Evolutionary conservation across 305 asterid genomes (phyloP).

Genomic region (Ilex paraguariensis): DNA sequence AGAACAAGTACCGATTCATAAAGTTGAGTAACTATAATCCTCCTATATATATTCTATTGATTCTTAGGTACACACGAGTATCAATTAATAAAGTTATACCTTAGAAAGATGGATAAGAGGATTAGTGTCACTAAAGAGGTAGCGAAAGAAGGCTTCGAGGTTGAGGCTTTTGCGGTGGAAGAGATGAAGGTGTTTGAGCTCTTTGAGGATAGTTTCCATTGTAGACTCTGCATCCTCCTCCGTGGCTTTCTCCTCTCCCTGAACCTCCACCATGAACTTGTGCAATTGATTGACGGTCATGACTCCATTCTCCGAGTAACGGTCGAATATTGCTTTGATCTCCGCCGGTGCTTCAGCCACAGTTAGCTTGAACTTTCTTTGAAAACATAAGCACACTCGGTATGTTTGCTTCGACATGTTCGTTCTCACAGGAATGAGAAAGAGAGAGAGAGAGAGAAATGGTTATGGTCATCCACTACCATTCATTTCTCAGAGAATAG

Average conservation of each 20-base stretch:
- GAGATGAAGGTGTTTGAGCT: constrained; percentile 48
- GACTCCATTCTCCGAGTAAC: constrained; percentile 54
- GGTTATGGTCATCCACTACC: too few species aligned
- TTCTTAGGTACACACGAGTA: not conserved
- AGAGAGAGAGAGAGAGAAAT: not conserved
- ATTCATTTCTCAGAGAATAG: too few species aligned
- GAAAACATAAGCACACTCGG: constrained; percentile 61
- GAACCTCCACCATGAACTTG: constrained; percentile 59
- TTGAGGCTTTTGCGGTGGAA: constrained; percentile 46
- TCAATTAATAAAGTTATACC: constrained; percentile 23
- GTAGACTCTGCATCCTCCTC: constrained; percentile 42
- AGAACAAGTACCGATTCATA: too few species aligned
- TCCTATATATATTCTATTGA: too few species aligned
- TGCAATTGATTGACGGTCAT: constrained; percentile 52
- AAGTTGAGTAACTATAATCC: too few species aligned
- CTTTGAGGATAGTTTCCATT: constrained; percentile 36
- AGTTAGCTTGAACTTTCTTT: constrained; percentile 47
- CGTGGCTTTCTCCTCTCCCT: constrained; percentile 47
- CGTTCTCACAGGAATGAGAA: not conserved
- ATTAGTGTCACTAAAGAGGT: constrained; percentile 44
- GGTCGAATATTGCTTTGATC: constrained; percentile 40
- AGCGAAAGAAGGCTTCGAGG: constrained; percentile 46
- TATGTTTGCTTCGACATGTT: constrained; percentile 69
- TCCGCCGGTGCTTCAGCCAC: constrained; percentile 64
- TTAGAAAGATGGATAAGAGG: constrained; percentile 47